These are phyloP conservation scores for Tilletiopsis washingtonensis DNA, from an alignment of 1,284 basidiomycete species.

Conservation along the genomic window DNA sequence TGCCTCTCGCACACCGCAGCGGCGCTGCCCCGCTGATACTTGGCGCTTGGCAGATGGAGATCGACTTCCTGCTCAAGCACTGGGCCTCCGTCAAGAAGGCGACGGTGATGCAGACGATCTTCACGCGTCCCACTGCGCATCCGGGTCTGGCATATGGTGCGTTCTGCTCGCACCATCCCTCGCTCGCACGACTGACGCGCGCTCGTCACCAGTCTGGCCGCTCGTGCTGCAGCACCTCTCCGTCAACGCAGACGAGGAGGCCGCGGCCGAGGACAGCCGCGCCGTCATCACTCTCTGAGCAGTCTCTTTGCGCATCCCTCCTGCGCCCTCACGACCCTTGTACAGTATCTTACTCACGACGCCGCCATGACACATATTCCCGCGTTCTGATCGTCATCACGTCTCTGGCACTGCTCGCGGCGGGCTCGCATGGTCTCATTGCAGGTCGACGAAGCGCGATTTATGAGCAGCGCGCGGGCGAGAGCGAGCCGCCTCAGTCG, in stretches of 20 bases:
- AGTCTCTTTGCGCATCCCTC: too few relatives aligned
- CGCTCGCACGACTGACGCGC: too few relatives aligned
- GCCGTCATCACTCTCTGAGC: neutral
- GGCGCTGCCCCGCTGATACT: neutral
- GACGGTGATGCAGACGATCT: slow-evolving; percentile 71
- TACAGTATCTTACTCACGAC: too few relatives aligned
- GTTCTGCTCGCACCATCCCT: slow-evolving; percentile 31
- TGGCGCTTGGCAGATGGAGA: slow-evolving; percentile 20
- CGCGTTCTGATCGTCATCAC: too few relatives aligned
- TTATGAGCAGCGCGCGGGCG: too few relatives aligned
- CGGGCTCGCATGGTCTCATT: too few relatives aligned
- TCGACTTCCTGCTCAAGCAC: slow-evolving; percentile 49
- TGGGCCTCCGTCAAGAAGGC: slow-evolving; percentile 73
- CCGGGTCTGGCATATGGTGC: slow-evolving; percentile 21
- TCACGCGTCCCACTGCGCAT: slow-evolving; percentile 23
- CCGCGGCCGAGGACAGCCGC: neutral
- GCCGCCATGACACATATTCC: too few relatives aligned
- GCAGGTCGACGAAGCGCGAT: too few relatives aligned
- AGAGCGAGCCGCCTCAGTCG: too few relatives aligned
- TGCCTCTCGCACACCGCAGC: neutral
- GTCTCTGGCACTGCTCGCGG: too few relatives aligned
- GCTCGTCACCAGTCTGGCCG: neutral
- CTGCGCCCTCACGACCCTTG: too few relatives aligned
- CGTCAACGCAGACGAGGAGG: neutral
- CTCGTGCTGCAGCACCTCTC: neutral